Conservation (phyloP, 345 rosid species). For the Brassica rapa region DNA sequence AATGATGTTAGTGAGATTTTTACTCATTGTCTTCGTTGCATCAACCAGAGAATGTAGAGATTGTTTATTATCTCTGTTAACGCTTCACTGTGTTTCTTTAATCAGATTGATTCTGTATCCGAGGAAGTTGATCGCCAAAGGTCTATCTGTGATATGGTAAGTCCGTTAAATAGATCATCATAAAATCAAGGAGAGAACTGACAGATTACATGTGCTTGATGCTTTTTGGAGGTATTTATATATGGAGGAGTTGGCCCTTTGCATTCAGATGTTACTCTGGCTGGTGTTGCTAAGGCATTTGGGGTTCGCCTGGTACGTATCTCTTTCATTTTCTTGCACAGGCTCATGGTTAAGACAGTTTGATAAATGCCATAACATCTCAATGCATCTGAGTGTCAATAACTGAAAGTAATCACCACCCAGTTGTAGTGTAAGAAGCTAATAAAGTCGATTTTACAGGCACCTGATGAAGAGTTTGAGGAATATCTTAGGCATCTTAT, state of each 20-base stretch:
- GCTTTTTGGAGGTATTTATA: constrained; percentile 62
- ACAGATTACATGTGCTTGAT: background rate
- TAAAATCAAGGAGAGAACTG: constrained; percentile 17
- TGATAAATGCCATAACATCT: constrained; percentile 12
- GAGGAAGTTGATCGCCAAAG: constrained; percentile 86
- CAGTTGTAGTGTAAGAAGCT: background rate
- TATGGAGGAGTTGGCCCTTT: constrained; percentile 95
- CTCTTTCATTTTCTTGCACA: constrained; percentile 15
- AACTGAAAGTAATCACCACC: background rate
- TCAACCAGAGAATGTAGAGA: background rate
- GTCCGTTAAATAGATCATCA: constrained; percentile 18
- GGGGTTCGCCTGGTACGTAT: constrained; percentile 88
- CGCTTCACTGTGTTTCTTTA: constrained; percentile 32
- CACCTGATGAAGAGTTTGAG: constrained; percentile 99
- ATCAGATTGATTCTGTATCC: constrained; percentile 93
- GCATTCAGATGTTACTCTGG: constrained; percentile 89
- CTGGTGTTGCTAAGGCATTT: constrained; percentile 96
- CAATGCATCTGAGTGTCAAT: background rate
- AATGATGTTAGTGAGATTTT: constrained; percentile 73
- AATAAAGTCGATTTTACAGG: constrained; percentile 46
- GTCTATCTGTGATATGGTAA: constrained; percentile 79
- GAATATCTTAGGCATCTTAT: constrained; percentile 81
- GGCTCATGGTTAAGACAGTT: background rate
- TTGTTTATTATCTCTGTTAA: constrained; percentile 16
- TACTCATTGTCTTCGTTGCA: constrained; percentile 7